These are phyloP conservation scores for Mollisia scopiformis DNA, from an alignment of 2,329 filamentous ascomycete genomes.

Conservation along the genomic window DNA sequence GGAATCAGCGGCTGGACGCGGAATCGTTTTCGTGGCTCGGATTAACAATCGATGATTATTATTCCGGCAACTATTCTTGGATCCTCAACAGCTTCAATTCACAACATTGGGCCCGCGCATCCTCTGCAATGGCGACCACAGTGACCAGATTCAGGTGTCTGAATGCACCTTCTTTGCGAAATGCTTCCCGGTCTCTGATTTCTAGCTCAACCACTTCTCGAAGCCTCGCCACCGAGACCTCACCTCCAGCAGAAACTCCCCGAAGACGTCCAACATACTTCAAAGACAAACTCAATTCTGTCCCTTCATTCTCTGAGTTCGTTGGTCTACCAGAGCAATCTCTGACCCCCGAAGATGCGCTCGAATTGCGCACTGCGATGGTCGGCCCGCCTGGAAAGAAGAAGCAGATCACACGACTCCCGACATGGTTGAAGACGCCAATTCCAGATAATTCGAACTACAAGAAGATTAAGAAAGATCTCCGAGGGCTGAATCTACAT, in stretches of 20 bases:
- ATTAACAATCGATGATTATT: neutral
- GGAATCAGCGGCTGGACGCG: neutral
- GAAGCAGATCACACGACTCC: slow-evolving; percentile 73
- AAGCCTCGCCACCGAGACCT: slow-evolving; percentile 32
- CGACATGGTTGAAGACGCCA: slow-evolving; percentile 94
- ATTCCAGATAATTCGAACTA: slow-evolving; percentile 85
- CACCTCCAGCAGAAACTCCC: slow-evolving; percentile 23
- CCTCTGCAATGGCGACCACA: slow-evolving; percentile 31
- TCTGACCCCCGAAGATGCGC: slow-evolving; percentile 56
- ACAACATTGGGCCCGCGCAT: neutral
- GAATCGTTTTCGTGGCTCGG: neutral
- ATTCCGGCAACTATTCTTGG: too few species aligned
- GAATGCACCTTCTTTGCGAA: slow-evolving; percentile 32
- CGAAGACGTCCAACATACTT: slow-evolving; percentile 39
- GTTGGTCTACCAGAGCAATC: slow-evolving; percentile 44
- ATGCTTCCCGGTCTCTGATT: slow-evolving; percentile 24
- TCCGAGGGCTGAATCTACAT: slow-evolving; percentile 86
- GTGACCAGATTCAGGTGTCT: slow-evolving; percentile 33
- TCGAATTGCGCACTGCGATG: slow-evolving; percentile 62
- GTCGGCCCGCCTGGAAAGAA: slow-evolving; percentile 66
- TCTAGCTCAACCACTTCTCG: slow-evolving; percentile 25
- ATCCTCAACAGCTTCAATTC: neutral
- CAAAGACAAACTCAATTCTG: slow-evolving; percentile 39
- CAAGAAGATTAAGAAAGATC: slow-evolving; percentile 92
- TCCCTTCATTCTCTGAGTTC: slow-evolving; percentile 63